phyloP scores from a whole-genome alignment of 164 flowering plant genomes.

The Chimonanthus salicifolius region DNA sequence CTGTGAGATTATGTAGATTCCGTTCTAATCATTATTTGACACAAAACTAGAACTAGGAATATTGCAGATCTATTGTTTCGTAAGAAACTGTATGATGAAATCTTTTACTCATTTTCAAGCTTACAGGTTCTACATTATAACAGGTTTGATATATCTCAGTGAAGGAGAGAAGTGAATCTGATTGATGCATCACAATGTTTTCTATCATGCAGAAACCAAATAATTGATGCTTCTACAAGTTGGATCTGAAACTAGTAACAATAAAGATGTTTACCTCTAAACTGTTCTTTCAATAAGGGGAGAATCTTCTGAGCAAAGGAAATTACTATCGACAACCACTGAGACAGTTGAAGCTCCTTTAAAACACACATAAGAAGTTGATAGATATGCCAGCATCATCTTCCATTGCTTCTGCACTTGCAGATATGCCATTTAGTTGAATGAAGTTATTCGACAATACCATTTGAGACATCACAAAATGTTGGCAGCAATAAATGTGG shows the following conservation, averaged over 20 bases:
- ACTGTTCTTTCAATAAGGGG: slow-evolving; percentile 28
- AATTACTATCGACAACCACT: slow-evolving; percentile 36
- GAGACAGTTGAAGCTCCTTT: slow-evolving; percentile 54
- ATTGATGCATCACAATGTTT: not conserved
- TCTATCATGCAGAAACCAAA: not conserved
- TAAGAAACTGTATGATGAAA: not conserved
- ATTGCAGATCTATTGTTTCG: not conserved
- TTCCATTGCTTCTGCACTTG: slow-evolving; percentile 54
- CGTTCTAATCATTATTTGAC: no score
- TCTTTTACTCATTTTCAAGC: not conserved
- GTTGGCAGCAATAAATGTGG: not conserved
- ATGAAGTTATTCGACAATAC: not conserved
- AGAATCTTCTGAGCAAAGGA: slow-evolving; percentile 37
- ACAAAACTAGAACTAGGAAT: no score
- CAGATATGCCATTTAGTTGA: slow-evolving; percentile 6
- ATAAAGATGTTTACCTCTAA: slow-evolving; percentile 40
- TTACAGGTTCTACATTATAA: not conserved
- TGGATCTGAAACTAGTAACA: not conserved
- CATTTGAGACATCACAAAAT: not conserved
- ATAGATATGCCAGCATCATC: slow-evolving; percentile 44
- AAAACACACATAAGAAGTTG: slow-evolving; percentile 53
- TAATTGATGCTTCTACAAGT: not conserved
- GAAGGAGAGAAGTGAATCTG: not conserved
- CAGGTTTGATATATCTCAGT: slow-evolving; percentile 1
- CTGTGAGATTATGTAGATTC: not conserved